Base-by-base conservation (phyloP, 2,329 filamentous ascomycete genomes). In the Diaporthe caulivora region DNA sequence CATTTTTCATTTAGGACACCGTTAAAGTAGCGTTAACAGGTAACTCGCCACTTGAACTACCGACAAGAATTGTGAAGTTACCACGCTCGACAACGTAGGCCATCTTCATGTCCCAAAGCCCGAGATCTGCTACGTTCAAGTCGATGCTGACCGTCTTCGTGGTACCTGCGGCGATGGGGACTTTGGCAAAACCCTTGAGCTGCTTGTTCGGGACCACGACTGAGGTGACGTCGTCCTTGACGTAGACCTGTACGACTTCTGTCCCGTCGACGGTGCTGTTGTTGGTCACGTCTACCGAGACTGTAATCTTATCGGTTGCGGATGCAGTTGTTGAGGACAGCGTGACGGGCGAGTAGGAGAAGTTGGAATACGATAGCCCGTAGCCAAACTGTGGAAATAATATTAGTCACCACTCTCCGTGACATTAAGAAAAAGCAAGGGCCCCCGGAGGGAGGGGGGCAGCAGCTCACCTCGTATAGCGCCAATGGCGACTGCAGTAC, bases 51-150 rank as follows among this genome's bases (percentile, higher is more conserved):
- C 90, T 92, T 31, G 87, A 88, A 70, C 84, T 86, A n/a, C 92
- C 93, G 21, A 92, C 87, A 71, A 87, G 84, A 13, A 94, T 83
- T 7, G 86, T 82, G 80, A 94, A 95, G 53, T 91, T 87, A 1
- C 93, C 93, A 3, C 89, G 88, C 85, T 95, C 93, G 49, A 95
- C 92, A 31, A 93, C 91, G 80, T 94, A 94, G 80, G 92, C 83
- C 91, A 94, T 92, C 75, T 86, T 86, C 0, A 86, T 88, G 79
- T 91, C 83, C 58, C 90, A 91, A 1, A 91, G 83, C 13, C 87
- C 87, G 75, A 92, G 84, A 31, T 88, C 80, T 15, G 89, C 86
- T 79, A 92, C 91, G 74, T 88, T 85, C 65, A 86, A 78, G 44
- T 87, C 84, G 34, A 93, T 84, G 44, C 82, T 78, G 49, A 87